phyloP scores from a whole-genome alignment of 805 yeast genomes.

The Saccharomycopsis lassenensis region DNA sequence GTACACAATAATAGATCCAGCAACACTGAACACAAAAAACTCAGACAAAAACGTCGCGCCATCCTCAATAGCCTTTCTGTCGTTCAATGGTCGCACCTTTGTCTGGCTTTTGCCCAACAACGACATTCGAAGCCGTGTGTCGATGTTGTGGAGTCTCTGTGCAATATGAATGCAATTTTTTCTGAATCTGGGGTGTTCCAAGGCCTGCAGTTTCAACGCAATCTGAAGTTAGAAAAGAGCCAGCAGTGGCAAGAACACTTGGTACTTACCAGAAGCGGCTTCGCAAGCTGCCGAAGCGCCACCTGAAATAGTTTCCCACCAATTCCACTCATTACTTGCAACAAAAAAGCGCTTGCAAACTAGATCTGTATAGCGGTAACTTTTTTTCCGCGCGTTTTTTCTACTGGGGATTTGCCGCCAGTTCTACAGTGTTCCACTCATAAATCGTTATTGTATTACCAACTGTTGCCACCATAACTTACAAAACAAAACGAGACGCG shows the following conservation, averaged over 20 bases:
- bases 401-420: too few species aligned
- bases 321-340: slow-evolving; percentile 73
- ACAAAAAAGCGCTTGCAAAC: too few species aligned
- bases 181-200: slow-evolving; percentile 55
- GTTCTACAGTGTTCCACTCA: too few species aligned
- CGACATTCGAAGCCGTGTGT: slow-evolving; percentile 47
- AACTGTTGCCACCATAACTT: too few species aligned
- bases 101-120: slow-evolving; percentile 41
- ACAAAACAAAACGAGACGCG: too few species aligned
- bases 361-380: too few species aligned
- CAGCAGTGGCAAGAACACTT: not conserved
- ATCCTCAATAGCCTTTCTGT: slow-evolving; percentile 67
- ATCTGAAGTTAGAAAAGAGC: not conserved
- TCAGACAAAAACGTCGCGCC: slow-evolving; percentile 78
- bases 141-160: slow-evolving; percentile 58
- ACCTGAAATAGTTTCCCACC: slow-evolving; percentile 66
- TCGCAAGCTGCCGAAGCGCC: slow-evolving; percentile 63
- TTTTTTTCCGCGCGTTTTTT: too few species aligned
- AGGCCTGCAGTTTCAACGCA: slow-evolving; percentile 38
- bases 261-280: slow-evolving; percentile 53
- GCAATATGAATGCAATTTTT: slow-evolving; percentile 57
- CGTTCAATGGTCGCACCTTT: slow-evolving; percentile 67
- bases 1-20: slow-evolving; percentile 62
- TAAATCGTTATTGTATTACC: too few species aligned
- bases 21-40: slow-evolving; percentile 66